These are phyloP conservation scores for Hemileia vastatrix DNA, from an alignment of 1,284 basidiomycete genomes.

Conservation along the genomic window DNA sequence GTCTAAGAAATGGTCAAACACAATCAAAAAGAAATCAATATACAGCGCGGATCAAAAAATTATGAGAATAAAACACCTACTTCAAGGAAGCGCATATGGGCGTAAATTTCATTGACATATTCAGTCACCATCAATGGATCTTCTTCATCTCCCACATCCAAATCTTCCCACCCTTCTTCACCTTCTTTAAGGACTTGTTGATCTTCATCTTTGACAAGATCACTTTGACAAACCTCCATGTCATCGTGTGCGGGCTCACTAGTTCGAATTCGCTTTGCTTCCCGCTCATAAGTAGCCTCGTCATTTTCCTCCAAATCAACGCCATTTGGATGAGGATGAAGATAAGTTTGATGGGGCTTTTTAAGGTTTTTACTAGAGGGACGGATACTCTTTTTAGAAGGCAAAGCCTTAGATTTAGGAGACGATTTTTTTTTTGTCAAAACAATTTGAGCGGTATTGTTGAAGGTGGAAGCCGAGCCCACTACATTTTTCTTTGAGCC, in stretches of 20 bases:
- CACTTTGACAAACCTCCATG: background rate
- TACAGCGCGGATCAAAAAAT: background rate
- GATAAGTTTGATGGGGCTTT: too few species aligned
- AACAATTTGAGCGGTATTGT: background rate
- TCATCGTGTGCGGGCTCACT: constrained; percentile 13
- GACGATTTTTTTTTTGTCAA: background rate
- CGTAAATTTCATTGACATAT: constrained; percentile 88
- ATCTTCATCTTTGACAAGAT: background rate
- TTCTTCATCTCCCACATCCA: constrained; percentile 85
- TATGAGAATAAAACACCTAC: constrained; percentile 50
- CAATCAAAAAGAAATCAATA: constrained; percentile 1
- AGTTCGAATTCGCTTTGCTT: constrained; percentile 8
- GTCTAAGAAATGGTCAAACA: constrained; percentile 49
- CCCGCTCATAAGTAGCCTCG: constrained; percentile 1
- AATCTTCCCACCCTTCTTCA: constrained; percentile 62
- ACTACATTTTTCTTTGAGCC: background rate
- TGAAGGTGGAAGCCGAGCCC: background rate
- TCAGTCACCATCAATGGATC: constrained; percentile 96
- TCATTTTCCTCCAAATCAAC: too few species aligned
- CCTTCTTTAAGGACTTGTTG: background rate
- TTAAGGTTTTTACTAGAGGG: background rate
- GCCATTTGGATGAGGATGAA: too few species aligned
- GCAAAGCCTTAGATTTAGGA: background rate
- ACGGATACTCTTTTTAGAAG: background rate
- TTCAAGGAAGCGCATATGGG: constrained; percentile 70